Conservation (phyloP, 106 monocot species). For the Alisma plantagoaquatica region DNA sequence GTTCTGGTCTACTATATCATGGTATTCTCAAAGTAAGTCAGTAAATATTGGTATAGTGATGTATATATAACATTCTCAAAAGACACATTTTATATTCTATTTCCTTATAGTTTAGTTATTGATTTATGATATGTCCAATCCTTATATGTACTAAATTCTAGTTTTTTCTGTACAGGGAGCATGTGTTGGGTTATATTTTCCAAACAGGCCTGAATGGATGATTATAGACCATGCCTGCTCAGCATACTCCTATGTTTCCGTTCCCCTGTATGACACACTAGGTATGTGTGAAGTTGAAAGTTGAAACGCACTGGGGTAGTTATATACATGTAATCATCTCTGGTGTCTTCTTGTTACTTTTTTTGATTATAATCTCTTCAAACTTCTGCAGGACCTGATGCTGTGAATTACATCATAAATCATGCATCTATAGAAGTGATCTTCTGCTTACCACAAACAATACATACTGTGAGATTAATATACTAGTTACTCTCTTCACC, state of each 20-base stretch:
- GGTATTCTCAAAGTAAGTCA: conserved; percentile 74
- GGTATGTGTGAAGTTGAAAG: too few species aligned
- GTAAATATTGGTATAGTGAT: too few species aligned
- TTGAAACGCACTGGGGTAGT: too few species aligned
- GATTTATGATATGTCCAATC: too few species aligned
- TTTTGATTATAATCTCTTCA: background rate
- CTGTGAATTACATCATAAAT: conserved; percentile 79
- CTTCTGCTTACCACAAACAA: conserved; percentile 78
- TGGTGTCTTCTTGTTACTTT: background rate
- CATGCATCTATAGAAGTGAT: conserved; percentile 74
- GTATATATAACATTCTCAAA: too few species aligned
- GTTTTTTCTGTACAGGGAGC: conserved; percentile 42
- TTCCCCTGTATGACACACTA: conserved; percentile 94
- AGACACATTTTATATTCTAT: too few species aligned
- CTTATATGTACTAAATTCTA: too few species aligned
- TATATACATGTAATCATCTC: too few species aligned
- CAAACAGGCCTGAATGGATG: conserved; percentile 92
- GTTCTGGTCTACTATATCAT: conserved; percentile 71
- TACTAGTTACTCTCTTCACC: too few species aligned
- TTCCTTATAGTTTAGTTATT: too few species aligned
- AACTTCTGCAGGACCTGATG: conserved; percentile 81
- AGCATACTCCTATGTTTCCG: conserved; percentile 87
- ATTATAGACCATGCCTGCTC: conserved; percentile 96
- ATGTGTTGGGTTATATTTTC: conserved; percentile 78
- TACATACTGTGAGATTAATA: conserved; percentile 72